Base-by-base conservation (phyloP, 805 yeast species). In the Candida fluviatilis region DNA sequence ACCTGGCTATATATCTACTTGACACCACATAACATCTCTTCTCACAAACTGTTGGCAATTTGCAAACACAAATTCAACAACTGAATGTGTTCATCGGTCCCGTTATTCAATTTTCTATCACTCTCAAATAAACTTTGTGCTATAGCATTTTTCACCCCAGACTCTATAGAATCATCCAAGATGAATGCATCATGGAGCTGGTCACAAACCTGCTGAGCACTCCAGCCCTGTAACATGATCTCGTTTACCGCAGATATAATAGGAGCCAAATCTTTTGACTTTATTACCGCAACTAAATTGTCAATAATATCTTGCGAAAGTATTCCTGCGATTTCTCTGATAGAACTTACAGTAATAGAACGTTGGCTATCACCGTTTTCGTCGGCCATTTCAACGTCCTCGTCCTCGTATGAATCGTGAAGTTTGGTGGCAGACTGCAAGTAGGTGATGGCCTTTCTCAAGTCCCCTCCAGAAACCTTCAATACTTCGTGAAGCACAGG, bases 361-460 rank as follows among this genome's bases (percentile, higher is more conserved):
- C 10, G 11, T 8, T 23, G 7, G 25, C 66, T 49, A 21, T 62
- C 56, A 2, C 60, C 56, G 11, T 43, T 53, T 34, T 55, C 59
- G 5, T 40, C 55, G 34, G 38, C 35, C 57, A 58, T 52, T 23
- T 46, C 61, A 10, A 64, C 55, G 19, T 66, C 71, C 1, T 59
- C 71, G 16, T 43, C 47, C 39, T 52, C 52, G 3, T 44, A 45
- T n/a, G 52, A 48, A 23, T 37, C 60, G 38, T 71, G 70, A 40
- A 82, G 61, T 47, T 77, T 81, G 25, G 88, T 75, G 8, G 95
- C 84, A 26, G 93, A 83, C 62, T 93, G 99, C 31, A 93, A 70
- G 41, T 80, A 75, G 2, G 97, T 93, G 47, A 93, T 90, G 6
- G 96, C 95, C 50, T 82, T 85, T 66, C 99, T 80, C 52, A 93